These are phyloP conservation scores for Calonectria multiphialidica DNA, from an alignment of 2,329 filamentous ascomycete genomes.

Conservation along the genomic window DNA sequence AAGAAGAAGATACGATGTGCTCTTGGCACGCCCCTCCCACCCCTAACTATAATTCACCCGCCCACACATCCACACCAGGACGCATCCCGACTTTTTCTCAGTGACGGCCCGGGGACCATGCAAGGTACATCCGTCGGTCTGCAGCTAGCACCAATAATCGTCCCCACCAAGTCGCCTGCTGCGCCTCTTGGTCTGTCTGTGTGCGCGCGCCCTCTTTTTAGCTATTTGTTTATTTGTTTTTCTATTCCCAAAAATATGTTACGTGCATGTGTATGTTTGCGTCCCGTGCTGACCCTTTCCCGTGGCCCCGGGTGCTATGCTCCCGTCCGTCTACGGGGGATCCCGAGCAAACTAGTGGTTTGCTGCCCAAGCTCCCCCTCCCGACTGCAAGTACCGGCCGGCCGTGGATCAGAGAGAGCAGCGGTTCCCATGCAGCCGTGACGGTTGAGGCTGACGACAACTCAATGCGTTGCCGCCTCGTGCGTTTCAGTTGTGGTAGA, in stretches of 20 bases:
- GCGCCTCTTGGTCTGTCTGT: conserved; percentile 3
- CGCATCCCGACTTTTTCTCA: conserved; percentile 1
- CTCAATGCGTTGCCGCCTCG: neutral
- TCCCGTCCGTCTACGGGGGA: no score
- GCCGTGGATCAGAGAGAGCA: neutral
- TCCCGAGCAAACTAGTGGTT: no score
- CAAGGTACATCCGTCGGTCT: conserved; percentile 28
- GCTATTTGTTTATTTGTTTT: neutral
- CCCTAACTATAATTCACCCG: neutral
- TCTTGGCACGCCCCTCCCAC: neutral
- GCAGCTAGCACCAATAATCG: conserved; percentile 19
- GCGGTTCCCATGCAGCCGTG: neutral
- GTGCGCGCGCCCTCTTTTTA: neutral
- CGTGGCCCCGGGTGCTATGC: neutral
- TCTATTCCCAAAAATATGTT: neutral
- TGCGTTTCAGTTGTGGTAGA: neutral
- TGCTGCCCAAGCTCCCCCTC: neutral
- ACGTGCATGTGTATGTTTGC: no score
- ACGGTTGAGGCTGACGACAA: conserved; percentile 2
- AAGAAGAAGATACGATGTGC: no score
- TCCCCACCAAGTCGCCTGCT: conserved; percentile 1
- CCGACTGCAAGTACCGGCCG: neutral
- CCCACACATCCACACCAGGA: neutral
- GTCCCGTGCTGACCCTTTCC: no score
- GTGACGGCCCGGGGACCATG: conserved; percentile 23